Evolutionary conservation across 257 asterid genomes (phyloP).

Genomic region (Galeopsis tetrahit): DNA sequence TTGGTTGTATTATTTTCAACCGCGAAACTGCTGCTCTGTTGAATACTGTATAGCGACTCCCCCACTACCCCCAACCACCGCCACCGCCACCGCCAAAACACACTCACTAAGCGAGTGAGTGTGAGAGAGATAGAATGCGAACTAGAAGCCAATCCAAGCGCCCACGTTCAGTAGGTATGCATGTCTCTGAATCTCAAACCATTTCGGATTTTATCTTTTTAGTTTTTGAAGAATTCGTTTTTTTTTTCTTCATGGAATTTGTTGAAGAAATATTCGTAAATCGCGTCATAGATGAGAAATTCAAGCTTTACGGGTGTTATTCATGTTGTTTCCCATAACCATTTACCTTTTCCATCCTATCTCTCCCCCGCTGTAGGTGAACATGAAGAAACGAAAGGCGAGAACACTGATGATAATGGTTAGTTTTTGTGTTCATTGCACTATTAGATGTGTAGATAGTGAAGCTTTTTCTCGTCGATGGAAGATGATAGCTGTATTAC

Average conservation of each 20-base stretch:
- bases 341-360: not conserved
- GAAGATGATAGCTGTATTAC: slow-evolving; percentile 23
- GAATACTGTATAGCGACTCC: slow-evolving; percentile 18
- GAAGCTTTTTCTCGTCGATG: slow-evolving; percentile 26
- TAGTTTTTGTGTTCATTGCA: slow-evolving; percentile 29
- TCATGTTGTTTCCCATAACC: not conserved
- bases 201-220: slow-evolving; percentile 9
- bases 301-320: not conserved
- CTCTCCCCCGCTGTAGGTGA: slow-evolving; percentile 45
- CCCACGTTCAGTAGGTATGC: slow-evolving; percentile 50
- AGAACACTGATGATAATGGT: slow-evolving; percentile 57
- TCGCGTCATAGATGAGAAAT: not conserved
- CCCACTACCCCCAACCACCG: not conserved
- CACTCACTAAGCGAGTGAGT: not conserved
- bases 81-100: not conserved
- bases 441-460: not conserved
- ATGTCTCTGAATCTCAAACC: slow-evolving; percentile 13
- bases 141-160: slow-evolving; percentile 63
- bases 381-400: slow-evolving; percentile 39
- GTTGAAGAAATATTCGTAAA: not conserved
- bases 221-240: not conserved
- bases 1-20: slow-evolving; percentile 32
- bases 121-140: slow-evolving; percentile 48
- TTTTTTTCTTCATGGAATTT: slow-evolving; percentile 20
- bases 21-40: slow-evolving; percentile 38